Evolutionary conservation across 768 basidiomycete species (phyloP), one percentile per base, ranked within the genome.

Genomic region (Collybia sp.): DNA sequence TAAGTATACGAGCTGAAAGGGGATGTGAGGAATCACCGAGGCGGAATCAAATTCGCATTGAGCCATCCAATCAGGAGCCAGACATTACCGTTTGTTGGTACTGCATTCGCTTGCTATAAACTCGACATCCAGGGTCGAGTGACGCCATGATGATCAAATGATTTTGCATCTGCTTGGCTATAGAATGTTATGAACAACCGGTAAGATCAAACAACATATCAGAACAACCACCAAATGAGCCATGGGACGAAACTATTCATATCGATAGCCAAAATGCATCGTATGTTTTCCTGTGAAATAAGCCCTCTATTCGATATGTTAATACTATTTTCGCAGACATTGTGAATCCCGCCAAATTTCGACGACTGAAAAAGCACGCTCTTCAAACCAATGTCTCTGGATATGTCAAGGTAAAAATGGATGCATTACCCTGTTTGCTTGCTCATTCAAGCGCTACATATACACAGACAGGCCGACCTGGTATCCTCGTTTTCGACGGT

Each of bases 201-300:
- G 25, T 12, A 13, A 25, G 19, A 25, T 33, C 41, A 12, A 43
- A 31, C 38, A 19, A 31, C 34, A 40, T 25, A 32, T 47, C 52
- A 41, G 42, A 47, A 4, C 25, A 8, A 47, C 42, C 25, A 54
- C n/a, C n/a, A n/a, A n/a, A n/a, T 52, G 47, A 34, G 35, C n/a
- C 43, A 36, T 19, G 30, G 12, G 2, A 35, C 42, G 15, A 46
- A 56, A 42, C 20, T 65, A 8, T 64, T 65, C 36, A 56, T 71
- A 30, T 66, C 66, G n/a, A 60, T 72, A 40, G 62, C 64, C 2
- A 58, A 70, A 20, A 72, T 72, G 71, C 72, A 74, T 45, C 71
- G 72, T 71, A 46, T 47, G 68, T 46, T n/a, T 43, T 13, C 19
- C 42, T 8, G 25, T 8, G 3, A 8, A 25, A 8, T 25, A 25